Evolutionary conservation across 2,329 filamentous ascomycete genomes (phyloP), one percentile per base, ranked within the genome.

Genomic region (Chaetomium sp.): DNA sequence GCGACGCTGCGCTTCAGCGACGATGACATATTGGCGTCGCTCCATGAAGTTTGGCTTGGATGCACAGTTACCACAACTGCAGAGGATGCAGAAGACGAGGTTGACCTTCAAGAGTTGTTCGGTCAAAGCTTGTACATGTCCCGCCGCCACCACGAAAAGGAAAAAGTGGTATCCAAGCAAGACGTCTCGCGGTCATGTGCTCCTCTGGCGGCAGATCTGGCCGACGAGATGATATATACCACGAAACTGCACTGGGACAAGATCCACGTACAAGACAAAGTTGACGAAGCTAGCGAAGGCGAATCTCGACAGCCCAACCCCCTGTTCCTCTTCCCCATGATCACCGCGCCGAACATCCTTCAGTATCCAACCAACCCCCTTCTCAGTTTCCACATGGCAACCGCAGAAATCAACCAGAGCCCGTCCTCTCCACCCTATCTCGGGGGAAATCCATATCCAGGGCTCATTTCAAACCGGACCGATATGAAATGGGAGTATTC

Each of bases 341-440:
- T 70, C 0, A 57, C 65, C 2, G 12, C 33, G 33, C 37, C 36
- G 2, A 79, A 56, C 76, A 27, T 27, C 19, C 78, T 62, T 72
- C 69, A 4, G 73, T 61, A 53, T 42, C 61, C 63, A 9, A 57
- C 72, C 4, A 71, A 84, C 56, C 81, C 82, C 0, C 58, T 82
- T 0, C 62, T 77, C 5, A 76, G 80, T 1, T 86, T 79, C 55
- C 81, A 85, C 65, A 70, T 85, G n/a, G 77, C 79, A 2, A 68
- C 73, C 0, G 77, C 74, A 2, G 74, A 71, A 56, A 70, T 71
- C 2, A 62, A 70, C 0, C 66, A 78, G 1, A 60, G 68, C 0
- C 63, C 71, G 4, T 51, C 59, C 0, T 78, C 76, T 1, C 74
- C 76, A 0, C 64, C 79, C 32, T 66, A 65, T 6, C 61, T 67